These are phyloP conservation scores for Nakaseomyces nivariensis DNA, from an alignment of 1,139 yeast species.

Conservation along the genomic window DNA sequence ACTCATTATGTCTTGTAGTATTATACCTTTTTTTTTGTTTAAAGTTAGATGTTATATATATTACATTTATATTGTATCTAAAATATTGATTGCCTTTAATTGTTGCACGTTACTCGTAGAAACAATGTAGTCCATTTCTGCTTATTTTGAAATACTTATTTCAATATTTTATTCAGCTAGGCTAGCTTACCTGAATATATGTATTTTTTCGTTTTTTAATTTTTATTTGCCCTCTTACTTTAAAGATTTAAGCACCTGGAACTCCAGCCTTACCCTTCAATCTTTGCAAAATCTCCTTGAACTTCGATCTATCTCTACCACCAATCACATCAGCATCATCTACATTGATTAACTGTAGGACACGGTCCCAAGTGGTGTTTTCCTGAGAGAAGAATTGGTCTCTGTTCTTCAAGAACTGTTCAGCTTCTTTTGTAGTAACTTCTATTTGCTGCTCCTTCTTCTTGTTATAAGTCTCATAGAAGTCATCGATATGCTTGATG, in stretches of 20 bases:
- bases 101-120: background rate
- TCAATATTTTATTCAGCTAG: background rate
- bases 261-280: conserved; percentile 60
- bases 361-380: conserved; percentile 82
- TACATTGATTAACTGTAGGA: conserved; percentile 40
- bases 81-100: background rate
- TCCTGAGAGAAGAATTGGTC: conserved; percentile 65
- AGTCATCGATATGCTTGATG: conserved; percentile 80
- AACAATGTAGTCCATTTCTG: background rate
- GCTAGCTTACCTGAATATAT: background rate
- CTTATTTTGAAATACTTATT: too few relatives aligned
- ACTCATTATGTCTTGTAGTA: too few relatives aligned
- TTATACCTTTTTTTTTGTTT: background rate
- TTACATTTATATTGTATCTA: background rate
- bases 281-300: conserved; percentile 54
- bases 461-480: conserved; percentile 83
- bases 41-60: background rate
- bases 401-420: conserved; percentile 62
- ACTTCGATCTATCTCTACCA: conserved; percentile 58
- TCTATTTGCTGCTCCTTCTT: conserved; percentile 69
- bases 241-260: conserved; percentile 51
- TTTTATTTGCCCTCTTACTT: background rate
- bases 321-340: conserved; percentile 35
- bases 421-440: conserved; percentile 57
- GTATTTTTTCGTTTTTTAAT: background rate